These are phyloP conservation scores for Neonectria ditissima DNA, from an alignment of 2,329 filamentous ascomycete genomes.

Conservation along the genomic window DNA sequence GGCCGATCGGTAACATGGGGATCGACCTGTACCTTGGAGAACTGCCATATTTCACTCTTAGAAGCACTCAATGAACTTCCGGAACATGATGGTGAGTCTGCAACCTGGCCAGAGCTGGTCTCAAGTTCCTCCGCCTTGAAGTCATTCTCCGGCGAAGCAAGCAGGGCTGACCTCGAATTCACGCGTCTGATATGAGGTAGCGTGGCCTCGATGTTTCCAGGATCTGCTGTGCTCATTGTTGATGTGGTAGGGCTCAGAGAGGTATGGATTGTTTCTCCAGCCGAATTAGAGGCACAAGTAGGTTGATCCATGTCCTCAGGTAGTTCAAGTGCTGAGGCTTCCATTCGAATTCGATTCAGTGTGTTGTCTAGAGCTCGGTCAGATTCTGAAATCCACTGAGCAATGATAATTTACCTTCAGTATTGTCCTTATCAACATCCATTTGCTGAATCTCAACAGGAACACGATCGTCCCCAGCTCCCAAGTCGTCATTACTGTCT, in stretches of 20 bases:
- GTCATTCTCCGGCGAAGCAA: background rate
- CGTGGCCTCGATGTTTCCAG: background rate
- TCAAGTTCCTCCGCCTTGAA: background rate
- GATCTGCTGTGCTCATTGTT: background rate
- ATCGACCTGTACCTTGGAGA: background rate
- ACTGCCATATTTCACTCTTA: background rate
- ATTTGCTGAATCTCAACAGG: background rate
- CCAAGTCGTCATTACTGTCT: slow-evolving; percentile 30
- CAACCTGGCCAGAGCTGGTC: slow-evolving; percentile 13
- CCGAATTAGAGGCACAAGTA: background rate
- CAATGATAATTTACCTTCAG: background rate
- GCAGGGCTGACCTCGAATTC: slow-evolving; percentile 24
- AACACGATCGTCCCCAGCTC: slow-evolving; percentile 3
- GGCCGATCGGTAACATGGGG: background rate
- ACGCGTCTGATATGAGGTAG: slow-evolving; percentile 6
- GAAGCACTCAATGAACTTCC: slow-evolving; percentile 2
- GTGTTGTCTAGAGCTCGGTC: background rate
- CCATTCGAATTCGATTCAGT: background rate
- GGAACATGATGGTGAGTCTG: slow-evolving; percentile 20
- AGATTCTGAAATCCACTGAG: background rate
- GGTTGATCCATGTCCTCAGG: background rate
- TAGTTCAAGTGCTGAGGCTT: background rate
- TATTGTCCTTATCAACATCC: background rate
- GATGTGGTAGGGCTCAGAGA: background rate
- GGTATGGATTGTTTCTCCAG: background rate